These are phyloP conservation scores for Oropetium thomaeum DNA, from an alignment of 176 grass and related monocot genomes.

Conservation along the genomic window DNA sequence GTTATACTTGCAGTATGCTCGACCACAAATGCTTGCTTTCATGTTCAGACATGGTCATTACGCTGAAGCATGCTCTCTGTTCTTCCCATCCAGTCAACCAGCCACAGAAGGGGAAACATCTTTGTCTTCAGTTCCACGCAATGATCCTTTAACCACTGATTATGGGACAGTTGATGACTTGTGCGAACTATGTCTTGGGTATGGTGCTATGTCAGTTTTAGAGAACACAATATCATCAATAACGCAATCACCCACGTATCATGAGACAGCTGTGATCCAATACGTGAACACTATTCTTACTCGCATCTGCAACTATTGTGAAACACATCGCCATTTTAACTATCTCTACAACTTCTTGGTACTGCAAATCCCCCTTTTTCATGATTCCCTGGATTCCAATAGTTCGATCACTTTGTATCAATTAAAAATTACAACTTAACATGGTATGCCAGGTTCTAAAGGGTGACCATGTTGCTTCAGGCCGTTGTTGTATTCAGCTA, in stretches of 20 bases:
- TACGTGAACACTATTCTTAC: constrained; percentile 72
- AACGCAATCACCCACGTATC: constrained; percentile 52
- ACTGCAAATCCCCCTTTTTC: constrained; percentile 25
- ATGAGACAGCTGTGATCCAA: constrained; percentile 56
- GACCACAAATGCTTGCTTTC: constrained; percentile 72
- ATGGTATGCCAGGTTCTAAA: constrained; percentile 68
- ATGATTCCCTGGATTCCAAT: constrained; percentile 9
- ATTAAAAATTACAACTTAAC: constrained; percentile 27
- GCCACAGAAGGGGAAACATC: constrained; percentile 43
- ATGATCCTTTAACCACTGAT: constrained; percentile 83
- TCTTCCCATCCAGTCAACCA: constrained; percentile 65
- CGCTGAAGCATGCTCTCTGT: constrained; percentile 77
- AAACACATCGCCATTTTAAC: constrained; percentile 97
- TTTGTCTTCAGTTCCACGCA: constrained; percentile 53
- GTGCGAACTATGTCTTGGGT: constrained; percentile 83
- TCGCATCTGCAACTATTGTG: constrained; percentile 91
- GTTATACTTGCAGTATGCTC: constrained; percentile 61
- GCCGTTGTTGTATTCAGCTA: constrained; percentile 92
- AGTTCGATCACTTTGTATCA: neutral
- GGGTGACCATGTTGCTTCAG: constrained; percentile 91
- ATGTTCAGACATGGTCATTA: constrained; percentile 98
- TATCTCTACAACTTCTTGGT: constrained; percentile 98
- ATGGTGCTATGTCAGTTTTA: constrained; percentile 82
- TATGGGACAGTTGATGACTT: constrained; percentile 94
- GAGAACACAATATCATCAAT: constrained; percentile 59